phyloP scores from a whole-genome alignment of 768 basidiomycete genomes.

The Mycena rosella region DNA sequence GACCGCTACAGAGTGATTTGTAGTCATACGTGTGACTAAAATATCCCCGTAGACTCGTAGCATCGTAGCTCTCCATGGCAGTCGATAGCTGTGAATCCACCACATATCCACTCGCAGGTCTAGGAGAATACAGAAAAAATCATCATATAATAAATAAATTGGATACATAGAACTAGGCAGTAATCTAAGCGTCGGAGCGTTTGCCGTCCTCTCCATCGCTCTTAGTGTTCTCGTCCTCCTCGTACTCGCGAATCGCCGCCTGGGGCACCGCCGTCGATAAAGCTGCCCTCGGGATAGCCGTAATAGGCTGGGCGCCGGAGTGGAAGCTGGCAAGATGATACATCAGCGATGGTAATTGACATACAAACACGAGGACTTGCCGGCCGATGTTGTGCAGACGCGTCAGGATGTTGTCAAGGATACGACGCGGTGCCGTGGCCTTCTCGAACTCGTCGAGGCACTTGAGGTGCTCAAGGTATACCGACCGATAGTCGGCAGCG shows the following conservation, averaged over 20 bases:
- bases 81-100: neutral
- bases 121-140: neutral
- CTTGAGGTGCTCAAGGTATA: slow-evolving; percentile 36
- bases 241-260: slow-evolving; percentile 2
- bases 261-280: neutral
- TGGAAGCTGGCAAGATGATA: neutral
- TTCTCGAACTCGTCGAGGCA: slow-evolving; percentile 23
- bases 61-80: neutral
- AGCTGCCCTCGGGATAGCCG: neutral
- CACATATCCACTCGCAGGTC: neutral
- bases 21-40: too few species aligned
- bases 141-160: neutral
- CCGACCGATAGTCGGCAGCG: slow-evolving; percentile 25
- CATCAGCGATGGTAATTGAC: too few species aligned
- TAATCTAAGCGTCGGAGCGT: neutral
- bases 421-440: neutral
- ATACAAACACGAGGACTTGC: slow-evolving; percentile 3
- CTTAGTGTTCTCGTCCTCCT: neutral
- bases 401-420: slow-evolving; percentile 8
- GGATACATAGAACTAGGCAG: neutral
- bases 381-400: slow-evolving; percentile 27
- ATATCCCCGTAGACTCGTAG: neutral
- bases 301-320: slow-evolving; percentile 9
- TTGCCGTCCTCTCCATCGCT: neutral
- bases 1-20: too few species aligned